A percentile compares a stretch with the other conserved stretches of the same genome.
phyloP scores from a whole-genome alignment of 345 rosid genomes.

The Ceriops tagal region DNA sequence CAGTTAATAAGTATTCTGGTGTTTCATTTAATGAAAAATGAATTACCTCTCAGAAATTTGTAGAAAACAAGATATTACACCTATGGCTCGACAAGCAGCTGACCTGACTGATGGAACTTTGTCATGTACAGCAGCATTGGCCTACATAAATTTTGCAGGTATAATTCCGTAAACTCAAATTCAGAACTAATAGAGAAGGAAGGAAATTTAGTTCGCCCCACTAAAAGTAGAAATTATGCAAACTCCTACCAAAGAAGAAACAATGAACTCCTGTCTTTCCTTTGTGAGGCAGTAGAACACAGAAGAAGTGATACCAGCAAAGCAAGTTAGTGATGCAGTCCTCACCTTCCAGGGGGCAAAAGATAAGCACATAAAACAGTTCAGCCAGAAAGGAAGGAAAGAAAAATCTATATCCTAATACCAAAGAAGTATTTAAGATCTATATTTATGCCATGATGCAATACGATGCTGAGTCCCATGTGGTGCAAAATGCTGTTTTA shows the following conservation, averaged over 20 bases:
- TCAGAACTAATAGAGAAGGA: conserved; percentile 8
- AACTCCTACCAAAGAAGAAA: conserved; percentile 62
- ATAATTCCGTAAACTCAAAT: conserved; percentile 15
- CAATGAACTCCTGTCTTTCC: conserved; percentile 55
- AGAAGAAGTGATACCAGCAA: conserved; percentile 87
- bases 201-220: not conserved
- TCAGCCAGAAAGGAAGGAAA: conserved; percentile 5
- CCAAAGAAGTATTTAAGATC: not conserved
- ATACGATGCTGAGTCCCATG: not conserved
- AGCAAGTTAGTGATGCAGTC: conserved; percentile 78
- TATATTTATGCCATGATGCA: conserved; percentile 5
- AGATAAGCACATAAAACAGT: not conserved
- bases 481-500: no score
- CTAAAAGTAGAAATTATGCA: conserved; percentile 8
- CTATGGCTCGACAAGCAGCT: conserved; percentile 97
- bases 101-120: conserved; percentile 75
- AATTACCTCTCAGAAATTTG: conserved; percentile 62
- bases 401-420: conserved; percentile 5
- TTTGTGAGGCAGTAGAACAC: conserved; percentile 55
- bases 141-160: conserved; percentile 37
- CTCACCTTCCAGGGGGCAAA: conserved; percentile 58
- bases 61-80: conserved; percentile 81
- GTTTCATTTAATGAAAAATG: conserved; percentile 8
- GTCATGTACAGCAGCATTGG: conserved; percentile 63
- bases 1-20: conserved; percentile 7